Conservation (phyloP, 352 stramenopile genomes). For the Phytophthora chlamydospora region DNA sequence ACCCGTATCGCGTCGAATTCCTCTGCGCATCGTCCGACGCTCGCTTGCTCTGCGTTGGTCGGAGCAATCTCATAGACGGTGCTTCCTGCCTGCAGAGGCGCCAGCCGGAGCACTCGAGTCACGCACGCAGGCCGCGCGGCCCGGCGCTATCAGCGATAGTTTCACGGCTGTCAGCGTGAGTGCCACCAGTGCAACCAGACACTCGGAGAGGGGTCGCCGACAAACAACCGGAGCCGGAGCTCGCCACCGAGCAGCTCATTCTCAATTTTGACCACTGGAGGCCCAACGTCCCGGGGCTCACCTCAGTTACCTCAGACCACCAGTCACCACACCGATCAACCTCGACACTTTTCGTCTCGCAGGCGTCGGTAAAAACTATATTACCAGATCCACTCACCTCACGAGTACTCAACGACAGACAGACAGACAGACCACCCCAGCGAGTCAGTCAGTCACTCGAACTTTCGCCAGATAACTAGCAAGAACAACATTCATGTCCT, state of each 20-base stretch:
- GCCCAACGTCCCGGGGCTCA: slow-evolving; percentile 3
- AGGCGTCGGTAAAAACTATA: slow-evolving; percentile 32
- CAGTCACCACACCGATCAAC: slow-evolving; percentile 10
- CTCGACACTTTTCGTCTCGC: slow-evolving; percentile 21
- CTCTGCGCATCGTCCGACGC: slow-evolving; percentile 22
- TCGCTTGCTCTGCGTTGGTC: slow-evolving; percentile 23
- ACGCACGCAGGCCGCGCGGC: slow-evolving; percentile 24
- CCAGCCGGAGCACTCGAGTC: slow-evolving; percentile 21
- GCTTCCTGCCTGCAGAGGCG: slow-evolving; percentile 21
- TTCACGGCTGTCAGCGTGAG: slow-evolving; percentile 41
- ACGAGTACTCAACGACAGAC: slow-evolving; percentile 17
- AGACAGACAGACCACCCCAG: slow-evolving; percentile 8
- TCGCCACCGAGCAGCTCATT: slow-evolving; percentile 30
- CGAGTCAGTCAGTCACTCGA: slow-evolving; percentile 27
- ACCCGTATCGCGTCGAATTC: slow-evolving; percentile 20
- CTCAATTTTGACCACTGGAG: slow-evolving; percentile 36
- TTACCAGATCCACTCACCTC: slow-evolving; percentile 15
- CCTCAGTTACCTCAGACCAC: slow-evolving; percentile 25
- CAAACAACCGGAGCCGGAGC: slow-evolving; percentile 15
- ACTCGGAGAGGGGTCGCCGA: slow-evolving; percentile 20
- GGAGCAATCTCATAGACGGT: slow-evolving; percentile 44
- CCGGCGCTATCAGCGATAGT: slow-evolving; percentile 35
- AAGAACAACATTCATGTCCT: slow-evolving; percentile 25
- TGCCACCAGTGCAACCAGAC: slow-evolving; percentile 41
- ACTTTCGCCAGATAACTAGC: slow-evolving; percentile 17